A percentile compares a stretch with the other conserved stretches of the same genome.
Conservation (phyloP, 495 filamentous ascomycete genomes). For the Cryomyces minteri region DNA sequence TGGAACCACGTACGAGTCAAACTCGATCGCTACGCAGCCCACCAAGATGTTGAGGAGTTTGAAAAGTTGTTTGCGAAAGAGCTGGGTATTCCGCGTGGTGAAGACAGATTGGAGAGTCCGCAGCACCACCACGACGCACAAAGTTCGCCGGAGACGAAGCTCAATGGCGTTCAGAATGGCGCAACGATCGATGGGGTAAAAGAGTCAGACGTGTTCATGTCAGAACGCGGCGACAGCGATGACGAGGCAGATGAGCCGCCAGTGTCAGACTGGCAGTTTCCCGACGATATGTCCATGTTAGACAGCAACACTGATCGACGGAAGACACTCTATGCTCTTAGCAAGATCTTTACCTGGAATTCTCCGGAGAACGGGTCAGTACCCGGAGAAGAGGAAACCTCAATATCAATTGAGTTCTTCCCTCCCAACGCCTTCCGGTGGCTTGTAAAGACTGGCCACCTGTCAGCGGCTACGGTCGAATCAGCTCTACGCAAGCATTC, state of each 20-base stretch:
- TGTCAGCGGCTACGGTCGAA: conserved; percentile 12
- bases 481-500: conserved; percentile 5
- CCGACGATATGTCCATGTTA: background rate
- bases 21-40: conserved; percentile 27
- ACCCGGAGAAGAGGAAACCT: conserved; percentile 5
- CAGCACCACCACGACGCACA: background rate
- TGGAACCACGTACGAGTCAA: background rate
- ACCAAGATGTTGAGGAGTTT: conserved; percentile 29
- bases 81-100: conserved; percentile 3
- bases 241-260: background rate
- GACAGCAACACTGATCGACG: conserved; percentile 16
- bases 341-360: conserved; percentile 29
- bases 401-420: conserved; percentile 13
- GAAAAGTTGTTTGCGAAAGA: conserved; percentile 29
- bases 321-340: conserved; percentile 30
- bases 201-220: background rate
- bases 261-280: conserved; percentile 8
- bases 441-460: conserved; percentile 15
- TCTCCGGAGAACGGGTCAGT: conserved; percentile 9
- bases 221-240: background rate
- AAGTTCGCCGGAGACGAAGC: no score
- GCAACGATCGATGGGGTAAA: background rate
- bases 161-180: no score
- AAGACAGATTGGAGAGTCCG: background rate
- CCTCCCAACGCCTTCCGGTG: conserved; percentile 19